phyloP scores from a whole-genome alignment of 768 basidiomycete species.

The Nidularia pulvinata region DNA sequence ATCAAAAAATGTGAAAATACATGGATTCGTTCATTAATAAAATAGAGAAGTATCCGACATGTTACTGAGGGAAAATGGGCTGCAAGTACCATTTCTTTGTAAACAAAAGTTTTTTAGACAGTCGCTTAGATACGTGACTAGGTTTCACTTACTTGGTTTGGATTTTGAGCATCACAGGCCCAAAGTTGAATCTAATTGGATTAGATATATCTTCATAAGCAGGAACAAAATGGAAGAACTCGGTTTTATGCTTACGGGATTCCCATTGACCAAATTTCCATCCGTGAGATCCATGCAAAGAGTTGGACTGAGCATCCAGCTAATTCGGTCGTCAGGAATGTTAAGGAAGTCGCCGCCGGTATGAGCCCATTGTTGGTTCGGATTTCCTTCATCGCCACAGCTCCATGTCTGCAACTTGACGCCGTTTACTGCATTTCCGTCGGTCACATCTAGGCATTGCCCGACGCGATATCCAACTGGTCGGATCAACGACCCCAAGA shows the following conservation, averaged over 20 bases:
- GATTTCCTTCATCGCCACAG: slow-evolving; percentile 8
- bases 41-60: background rate
- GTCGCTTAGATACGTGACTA: too few species aligned
- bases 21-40: background rate
- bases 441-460: slow-evolving; percentile 16
- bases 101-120: too few species aligned
- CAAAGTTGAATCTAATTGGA: slow-evolving; percentile 7
- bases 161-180: slow-evolving; percentile 8
- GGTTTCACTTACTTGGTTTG: slow-evolving; percentile 4
- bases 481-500: slow-evolving; percentile 9
- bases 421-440: slow-evolving; percentile 10
- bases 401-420: slow-evolving; percentile 18
- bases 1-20: too few species aligned
- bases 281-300: slow-evolving; percentile 11
- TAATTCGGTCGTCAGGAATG: slow-evolving; percentile 7
- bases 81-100: too few species aligned
- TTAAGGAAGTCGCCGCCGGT: slow-evolving; percentile 2
- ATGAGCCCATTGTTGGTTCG: slow-evolving; percentile 14
- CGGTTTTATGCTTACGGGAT: slow-evolving; percentile 1
- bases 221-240: background rate
- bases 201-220: background rate
- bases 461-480: slow-evolving; percentile 7
- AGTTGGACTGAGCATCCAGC: slow-evolving; percentile 1
- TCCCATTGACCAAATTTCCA: slow-evolving; percentile 7
- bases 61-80: too few species aligned